Evolutionary conservation across 2,329 filamentous ascomycete species (phyloP), one percentile per base, ranked within the genome.

Genomic region (Colletotrichum australisinense): DNA sequence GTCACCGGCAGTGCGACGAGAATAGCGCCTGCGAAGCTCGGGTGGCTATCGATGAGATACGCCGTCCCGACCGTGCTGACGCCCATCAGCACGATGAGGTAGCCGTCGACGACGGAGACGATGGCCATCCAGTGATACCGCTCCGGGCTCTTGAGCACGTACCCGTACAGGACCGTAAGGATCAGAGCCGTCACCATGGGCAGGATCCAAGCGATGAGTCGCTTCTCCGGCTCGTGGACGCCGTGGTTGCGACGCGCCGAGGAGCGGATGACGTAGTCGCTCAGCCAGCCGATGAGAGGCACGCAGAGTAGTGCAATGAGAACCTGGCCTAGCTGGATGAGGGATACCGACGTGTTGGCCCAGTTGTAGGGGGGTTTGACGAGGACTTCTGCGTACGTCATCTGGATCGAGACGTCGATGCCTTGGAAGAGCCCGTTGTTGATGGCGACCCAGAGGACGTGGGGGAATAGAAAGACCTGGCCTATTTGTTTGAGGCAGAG

Each of bases 151-250:
- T 56, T 46, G 8, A 72, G 60, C 4, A 72, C 69, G 22, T 72
- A 72, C 12, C 72, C 72, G 49, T 74, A 74, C 24, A 74, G 16
- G 9, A 73, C 52, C 1, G 69, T 72, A 4, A 68, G n/a, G n/a
- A 72, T 28, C 9, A 73, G 24, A 12, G 72, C 72, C 14, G 59
- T 65, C n/a, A 58, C 53, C 63, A 72, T 68, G 8, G 72, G 69
- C 7, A 73, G 49, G 35, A 74, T 66, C 69, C 69, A 72, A 11
- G 60, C 69, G 22, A 72, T 35, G 19, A 86, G 77, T 2, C 84
- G 79, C 42, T 85, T 81, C 65, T 86, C 84, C 0, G 84, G 80
- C 69, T 86, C 84, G 64, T 80, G 81, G 5, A 86, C 77, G 5
- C 84, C 84, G 9, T 80, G 78, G 69, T 86, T 86, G 8, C 79